Conservation (phyloP, 2,329 filamentous ascomycete genomes). For the Colletotrichum sp. region DNA sequence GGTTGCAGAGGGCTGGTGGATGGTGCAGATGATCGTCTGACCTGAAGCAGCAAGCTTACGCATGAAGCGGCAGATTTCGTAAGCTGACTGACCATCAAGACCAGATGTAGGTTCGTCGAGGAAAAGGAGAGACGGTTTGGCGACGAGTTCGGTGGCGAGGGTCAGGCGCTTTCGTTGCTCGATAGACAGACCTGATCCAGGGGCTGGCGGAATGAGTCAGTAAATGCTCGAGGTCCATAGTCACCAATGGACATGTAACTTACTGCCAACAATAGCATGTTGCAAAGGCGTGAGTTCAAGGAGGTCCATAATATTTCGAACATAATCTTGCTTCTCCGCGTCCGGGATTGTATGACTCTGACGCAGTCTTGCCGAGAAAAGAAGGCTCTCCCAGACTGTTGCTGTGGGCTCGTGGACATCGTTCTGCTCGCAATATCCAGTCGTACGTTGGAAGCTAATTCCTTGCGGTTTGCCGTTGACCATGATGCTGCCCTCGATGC, state of each 20-base stretch:
- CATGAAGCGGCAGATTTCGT: conserved; percentile 48
- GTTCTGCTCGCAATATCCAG: conserved; percentile 27
- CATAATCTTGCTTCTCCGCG: conserved; percentile 69
- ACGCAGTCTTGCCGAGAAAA: conserved; percentile 69
- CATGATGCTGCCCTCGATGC: conserved; percentile 24
- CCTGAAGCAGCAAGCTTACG: conserved; percentile 61
- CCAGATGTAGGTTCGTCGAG: conserved; percentile 68
- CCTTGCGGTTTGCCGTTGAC: conserved; percentile 2
- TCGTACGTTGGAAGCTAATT: background rate
- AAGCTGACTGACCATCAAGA: conserved; percentile 37
- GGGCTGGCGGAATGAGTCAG: conserved; percentile 41
- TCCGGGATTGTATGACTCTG: conserved; percentile 59
- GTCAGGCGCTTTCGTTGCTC: conserved; percentile 68
- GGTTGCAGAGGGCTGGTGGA: conserved; percentile 56
- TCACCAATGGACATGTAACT: conserved; percentile 23
- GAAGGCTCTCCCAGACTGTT: conserved; percentile 70
- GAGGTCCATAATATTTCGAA: conserved; percentile 69
- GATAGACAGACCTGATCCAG: conserved; percentile 51
- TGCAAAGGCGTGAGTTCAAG: conserved; percentile 69
- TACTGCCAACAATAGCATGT: conserved; percentile 60
- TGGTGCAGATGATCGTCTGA: conserved; percentile 58
- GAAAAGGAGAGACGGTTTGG: conserved; percentile 70
- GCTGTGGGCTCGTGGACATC: conserved; percentile 56
- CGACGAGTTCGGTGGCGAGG: conserved; percentile 72
- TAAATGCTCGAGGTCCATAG: too few relatives aligned